A percentile compares a stretch with the other conserved stretches of the same genome.
phyloP scores from a whole-genome alignment of 208 protist species.

The Wallacemonas sp. region DNA sequence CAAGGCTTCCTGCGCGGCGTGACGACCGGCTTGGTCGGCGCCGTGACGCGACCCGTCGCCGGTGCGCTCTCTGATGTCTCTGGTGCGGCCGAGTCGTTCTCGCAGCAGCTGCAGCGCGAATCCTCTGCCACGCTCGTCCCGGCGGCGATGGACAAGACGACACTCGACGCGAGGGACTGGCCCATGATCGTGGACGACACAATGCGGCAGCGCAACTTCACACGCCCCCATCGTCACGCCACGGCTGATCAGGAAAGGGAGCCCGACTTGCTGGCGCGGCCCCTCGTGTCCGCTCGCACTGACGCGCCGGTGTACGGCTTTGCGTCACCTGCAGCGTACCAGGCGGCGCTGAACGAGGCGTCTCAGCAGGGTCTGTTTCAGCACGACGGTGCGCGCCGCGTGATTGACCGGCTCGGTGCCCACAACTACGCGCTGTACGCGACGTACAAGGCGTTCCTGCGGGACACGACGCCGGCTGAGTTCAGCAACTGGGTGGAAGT shows the following conservation, averaged over 20 bases:
- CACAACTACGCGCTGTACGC: slow-evolving; percentile 61
- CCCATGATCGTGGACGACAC: too few relatives aligned
- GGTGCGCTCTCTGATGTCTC: slow-evolving; percentile 63
- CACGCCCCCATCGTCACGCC: too few relatives aligned
- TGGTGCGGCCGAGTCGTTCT: slow-evolving; percentile 62
- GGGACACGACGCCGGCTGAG: slow-evolving; percentile 55
- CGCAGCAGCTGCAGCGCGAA: slow-evolving; percentile 25
- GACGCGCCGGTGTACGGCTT: slow-evolving; percentile 14
- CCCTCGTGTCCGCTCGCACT: too few relatives aligned
- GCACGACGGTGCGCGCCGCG: slow-evolving; percentile 20
- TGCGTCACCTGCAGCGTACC: slow-evolving; percentile 1
- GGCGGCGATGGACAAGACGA: too few relatives aligned
- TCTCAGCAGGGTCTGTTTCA: slow-evolving; percentile 9
- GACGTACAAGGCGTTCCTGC: slow-evolving; percentile 42
- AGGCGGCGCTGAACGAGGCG: neutral
- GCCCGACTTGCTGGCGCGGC: too few relatives aligned
- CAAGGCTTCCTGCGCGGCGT: slow-evolving; percentile 59
- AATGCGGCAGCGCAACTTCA: too few relatives aligned
- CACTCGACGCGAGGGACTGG: too few relatives aligned
- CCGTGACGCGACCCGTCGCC: slow-evolving; percentile 57
- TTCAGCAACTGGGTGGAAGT: slow-evolving; percentile 53
- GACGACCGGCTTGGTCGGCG: slow-evolving; percentile 53
- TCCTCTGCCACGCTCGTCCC: too few relatives aligned
- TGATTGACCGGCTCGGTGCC: slow-evolving; percentile 44
- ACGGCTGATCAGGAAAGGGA: too few relatives aligned